Conservation (phyloP, 2,329 filamentous ascomycete species). For the Didymosphaeria variabile region DNA sequence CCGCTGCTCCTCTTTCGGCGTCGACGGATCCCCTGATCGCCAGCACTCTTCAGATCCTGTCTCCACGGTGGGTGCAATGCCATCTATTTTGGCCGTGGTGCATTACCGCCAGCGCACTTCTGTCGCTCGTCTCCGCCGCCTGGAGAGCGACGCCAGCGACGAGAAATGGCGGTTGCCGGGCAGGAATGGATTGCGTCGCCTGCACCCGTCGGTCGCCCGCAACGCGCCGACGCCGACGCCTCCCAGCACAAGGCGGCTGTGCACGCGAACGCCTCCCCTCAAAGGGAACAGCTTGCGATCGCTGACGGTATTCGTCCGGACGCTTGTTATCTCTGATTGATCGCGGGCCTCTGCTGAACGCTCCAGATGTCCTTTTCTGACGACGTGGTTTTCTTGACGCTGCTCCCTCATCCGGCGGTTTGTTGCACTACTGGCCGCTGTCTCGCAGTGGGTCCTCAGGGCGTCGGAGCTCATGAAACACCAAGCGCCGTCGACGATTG, state of each 20-base stretch:
- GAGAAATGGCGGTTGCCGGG: neutral
- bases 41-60: neutral
- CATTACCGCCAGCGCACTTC: neutral
- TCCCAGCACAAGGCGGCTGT: slow-evolving; percentile 8
- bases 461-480: slow-evolving; percentile 9
- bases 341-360: neutral
- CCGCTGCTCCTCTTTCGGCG: slow-evolving; percentile 8
- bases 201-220: neutral
- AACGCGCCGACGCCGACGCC: slow-evolving; percentile 2
- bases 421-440: neutral
- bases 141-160: neutral
- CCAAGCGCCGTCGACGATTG: slow-evolving; percentile 3
- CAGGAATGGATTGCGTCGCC: slow-evolving; percentile 13
- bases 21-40: slow-evolving; percentile 5
- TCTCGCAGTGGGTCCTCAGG: neutral
- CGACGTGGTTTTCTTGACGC: neutral
- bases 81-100: slow-evolving; percentile 3
- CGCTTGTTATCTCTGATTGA: neutral
- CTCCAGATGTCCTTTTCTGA: neutral
- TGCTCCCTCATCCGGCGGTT: slow-evolving; percentile 1
- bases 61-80: neutral
- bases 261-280: slow-evolving; percentile 5
- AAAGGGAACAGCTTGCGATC: slow-evolving; percentile 10
- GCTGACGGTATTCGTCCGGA: neutral
- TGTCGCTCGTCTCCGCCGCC: too few relatives aligned